Percentiles rank a stretch among this genome's conserved stretches.
phyloP scores from a whole-genome alignment of 768 basidiomycete genomes.

The Kwoniella sp. region DNA sequence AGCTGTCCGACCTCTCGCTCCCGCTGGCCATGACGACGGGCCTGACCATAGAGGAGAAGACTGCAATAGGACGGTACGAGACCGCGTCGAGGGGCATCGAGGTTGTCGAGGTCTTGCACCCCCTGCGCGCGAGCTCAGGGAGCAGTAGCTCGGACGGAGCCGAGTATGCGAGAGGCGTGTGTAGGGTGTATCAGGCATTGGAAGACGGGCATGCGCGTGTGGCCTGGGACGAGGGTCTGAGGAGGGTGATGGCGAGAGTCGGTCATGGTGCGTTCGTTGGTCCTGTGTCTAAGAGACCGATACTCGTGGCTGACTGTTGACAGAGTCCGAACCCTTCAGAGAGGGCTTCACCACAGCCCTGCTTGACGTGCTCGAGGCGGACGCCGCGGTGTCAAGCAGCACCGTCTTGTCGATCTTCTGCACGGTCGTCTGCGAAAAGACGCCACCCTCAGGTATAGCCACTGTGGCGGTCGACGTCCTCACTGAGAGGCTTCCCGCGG shows the following conservation, averaged over 20 bases:
- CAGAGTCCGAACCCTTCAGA: not conserved
- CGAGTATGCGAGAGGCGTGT: not conserved
- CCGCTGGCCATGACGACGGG: constrained; percentile 1
- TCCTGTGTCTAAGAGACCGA: no score
- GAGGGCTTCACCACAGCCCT: not conserved
- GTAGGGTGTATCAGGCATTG: not conserved
- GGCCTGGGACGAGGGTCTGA: constrained; percentile 15
- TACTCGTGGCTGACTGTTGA: not conserved
- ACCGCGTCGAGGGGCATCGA: constrained; percentile 24
- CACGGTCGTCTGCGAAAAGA: constrained; percentile 12
- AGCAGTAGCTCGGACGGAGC: not conserved
- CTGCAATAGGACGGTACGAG: constrained; percentile 1
- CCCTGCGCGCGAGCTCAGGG: no score
- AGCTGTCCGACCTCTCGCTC: constrained; percentile 13
- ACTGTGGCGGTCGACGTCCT: not conserved
- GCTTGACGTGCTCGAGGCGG: not conserved
- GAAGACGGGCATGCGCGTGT: not conserved
- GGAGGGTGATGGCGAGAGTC: not conserved
- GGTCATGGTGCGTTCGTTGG: constrained; percentile 4
- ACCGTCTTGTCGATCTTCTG: constrained; percentile 8
- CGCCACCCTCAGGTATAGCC: not conserved
- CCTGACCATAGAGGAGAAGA: constrained; percentile 6
- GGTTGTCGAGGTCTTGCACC: constrained; percentile 13
- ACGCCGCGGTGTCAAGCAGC: not conserved
- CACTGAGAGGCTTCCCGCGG: not conserved